Evolutionary conservation across 1,139 yeast species (phyloP), one percentile per base, ranked within the genome.

Genomic region (Hansenula anomala): DNA sequence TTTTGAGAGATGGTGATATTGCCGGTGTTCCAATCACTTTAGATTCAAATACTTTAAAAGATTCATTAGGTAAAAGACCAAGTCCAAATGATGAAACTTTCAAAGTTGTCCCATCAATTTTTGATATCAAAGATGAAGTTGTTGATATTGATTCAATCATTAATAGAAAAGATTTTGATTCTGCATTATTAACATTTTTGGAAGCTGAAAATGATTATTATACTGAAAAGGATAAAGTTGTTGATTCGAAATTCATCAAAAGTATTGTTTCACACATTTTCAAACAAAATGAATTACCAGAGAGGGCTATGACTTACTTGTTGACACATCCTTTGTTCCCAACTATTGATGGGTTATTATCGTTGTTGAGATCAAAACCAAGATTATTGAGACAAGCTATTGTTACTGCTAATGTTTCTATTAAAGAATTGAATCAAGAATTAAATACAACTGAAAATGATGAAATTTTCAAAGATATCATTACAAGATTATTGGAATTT

Each of bases 261-360:
- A 61, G 64, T 31, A 63, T 81, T 9, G 68, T 78, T 14, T 58
- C 60, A 6, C 55, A 76, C 39, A 64, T 81, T 10, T 67, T 78
- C 37, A 36, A 39, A 16, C 13, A 13, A 17, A 44, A 38, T 42
- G 43, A 24, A 18, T 17, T 46, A 33, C 49, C 53, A 36, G 80
- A 82, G 51, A 64, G 64, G 35, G 70, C 89, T 2, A 61, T 87
- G 40, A 75, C 84, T 6, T 90, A 87, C 56, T 67, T 89, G 30
- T 68, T 90, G 45, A 86, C 96, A 3, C 96, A 88, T 62, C 96
- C 97, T 19, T 64, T 87, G 26, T 88, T 83, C 60, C 96, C 97
- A 10, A 63, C 69, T 5, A 68, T 86, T 7, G 64, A 64, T 2
- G 81, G 79, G 1, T 61, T 90, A 35, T 60, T 86, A 36, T 50